phyloP scores from a whole-genome alignment of 2,329 filamentous ascomycete species.

The Lachnum nothofagi region DNA sequence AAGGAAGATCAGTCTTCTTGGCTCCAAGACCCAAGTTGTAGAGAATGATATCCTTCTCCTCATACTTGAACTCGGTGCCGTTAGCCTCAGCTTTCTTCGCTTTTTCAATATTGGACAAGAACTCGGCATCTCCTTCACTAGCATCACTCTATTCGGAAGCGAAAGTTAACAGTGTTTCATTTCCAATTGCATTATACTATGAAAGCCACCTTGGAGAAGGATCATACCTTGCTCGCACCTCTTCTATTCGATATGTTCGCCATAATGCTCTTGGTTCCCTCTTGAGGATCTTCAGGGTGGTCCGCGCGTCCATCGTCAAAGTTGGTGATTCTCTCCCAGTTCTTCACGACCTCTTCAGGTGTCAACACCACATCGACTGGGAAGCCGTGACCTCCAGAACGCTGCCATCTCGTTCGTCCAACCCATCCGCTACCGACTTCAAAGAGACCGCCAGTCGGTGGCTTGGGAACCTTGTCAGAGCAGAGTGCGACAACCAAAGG shows the following conservation, averaged over 20 bases:
- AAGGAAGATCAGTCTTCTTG: constrained; percentile 79
- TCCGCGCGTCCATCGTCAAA: constrained; percentile 87
- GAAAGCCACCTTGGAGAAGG: constrained; percentile 5
- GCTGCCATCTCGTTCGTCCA: constrained; percentile 89
- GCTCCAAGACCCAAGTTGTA: constrained; percentile 95
- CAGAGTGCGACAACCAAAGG: constrained; percentile 80
- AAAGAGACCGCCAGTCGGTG: constrained; percentile 81
- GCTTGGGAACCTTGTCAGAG: constrained; percentile 80
- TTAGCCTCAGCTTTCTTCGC: constrained; percentile 67
- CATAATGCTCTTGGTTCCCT: constrained; percentile 72
- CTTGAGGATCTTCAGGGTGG: constrained; percentile 72
- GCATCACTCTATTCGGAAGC: constrained; percentile 29
- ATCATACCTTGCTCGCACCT: constrained; percentile 55
- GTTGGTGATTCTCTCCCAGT: constrained; percentile 74
- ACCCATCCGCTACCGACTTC: constrained; percentile 95
- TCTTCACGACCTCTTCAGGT: constrained; percentile 73
- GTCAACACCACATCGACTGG: constrained; percentile 77
- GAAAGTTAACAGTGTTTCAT: constrained; percentile 25
- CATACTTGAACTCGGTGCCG: constrained; percentile 74
- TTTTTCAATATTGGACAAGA: constrained; percentile 69
- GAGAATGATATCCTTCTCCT: constrained; percentile 82
- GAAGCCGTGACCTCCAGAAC: constrained; percentile 84
- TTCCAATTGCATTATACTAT: constrained; percentile 24
- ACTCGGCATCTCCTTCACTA: constrained; percentile 50
- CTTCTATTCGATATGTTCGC: constrained; percentile 78